Evolutionary conservation across 257 asterid species (phyloP).

Genomic region (Solanum peruvianum): DNA sequence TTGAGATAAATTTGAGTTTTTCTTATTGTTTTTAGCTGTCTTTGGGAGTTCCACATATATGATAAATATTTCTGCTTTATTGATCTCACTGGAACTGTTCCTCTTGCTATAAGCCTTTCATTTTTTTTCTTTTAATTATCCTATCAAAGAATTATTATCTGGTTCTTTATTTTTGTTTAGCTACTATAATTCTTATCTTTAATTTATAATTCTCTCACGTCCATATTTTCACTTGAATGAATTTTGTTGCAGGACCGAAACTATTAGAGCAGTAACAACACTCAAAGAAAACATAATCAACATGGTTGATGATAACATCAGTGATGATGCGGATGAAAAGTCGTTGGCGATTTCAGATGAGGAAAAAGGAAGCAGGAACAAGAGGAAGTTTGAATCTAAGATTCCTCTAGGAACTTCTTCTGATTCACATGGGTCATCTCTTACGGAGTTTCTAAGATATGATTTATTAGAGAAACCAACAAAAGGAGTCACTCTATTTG

Average conservation of each 20-base stretch:
- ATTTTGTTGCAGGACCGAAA: background rate
- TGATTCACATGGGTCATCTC: slow-evolving; percentile 21
- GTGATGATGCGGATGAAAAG: slow-evolving; percentile 14
- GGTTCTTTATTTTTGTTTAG: background rate
- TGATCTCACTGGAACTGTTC: background rate
- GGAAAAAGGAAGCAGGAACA: slow-evolving; percentile 47
- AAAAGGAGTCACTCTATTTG: slow-evolving; percentile 7
- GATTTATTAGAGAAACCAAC: slow-evolving; percentile 39
- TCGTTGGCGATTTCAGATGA: slow-evolving; percentile 3
- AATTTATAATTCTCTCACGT: background rate
- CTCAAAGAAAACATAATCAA: background rate
- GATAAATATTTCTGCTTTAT: background rate
- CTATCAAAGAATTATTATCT: background rate
- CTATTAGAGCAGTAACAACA: background rate
- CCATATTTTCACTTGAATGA: background rate
- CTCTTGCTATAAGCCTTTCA: background rate
- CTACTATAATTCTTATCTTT: background rate
- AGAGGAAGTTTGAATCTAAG: slow-evolving; percentile 51
- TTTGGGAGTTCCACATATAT: background rate
- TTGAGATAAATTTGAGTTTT: background rate
- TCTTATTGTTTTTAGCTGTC: background rate
- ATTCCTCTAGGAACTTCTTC: slow-evolving; percentile 12
- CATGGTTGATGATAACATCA: slow-evolving; percentile 28
- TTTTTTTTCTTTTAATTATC: background rate
- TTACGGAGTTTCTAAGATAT: slow-evolving; percentile 29